phyloP scores from a whole-genome alignment of 2,329 filamentous ascomycete species.

The Phaeosphaeriaceae sp. region DNA sequence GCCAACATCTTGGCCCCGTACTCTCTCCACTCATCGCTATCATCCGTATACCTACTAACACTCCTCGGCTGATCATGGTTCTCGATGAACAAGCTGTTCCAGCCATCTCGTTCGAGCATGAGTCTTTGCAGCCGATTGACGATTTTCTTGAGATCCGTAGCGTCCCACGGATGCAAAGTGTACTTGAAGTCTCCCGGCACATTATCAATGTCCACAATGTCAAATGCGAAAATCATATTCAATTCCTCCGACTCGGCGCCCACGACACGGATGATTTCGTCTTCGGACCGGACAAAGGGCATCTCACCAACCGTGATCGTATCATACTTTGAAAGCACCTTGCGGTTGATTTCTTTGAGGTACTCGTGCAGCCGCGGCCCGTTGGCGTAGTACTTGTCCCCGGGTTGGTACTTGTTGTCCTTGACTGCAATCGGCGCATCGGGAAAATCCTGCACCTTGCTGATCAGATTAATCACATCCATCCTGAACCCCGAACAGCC shows the following conservation, averaged over 20 bases:
- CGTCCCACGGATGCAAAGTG: slow-evolving; percentile 43
- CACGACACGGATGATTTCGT: slow-evolving; percentile 58
- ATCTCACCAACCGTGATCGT: slow-evolving; percentile 73
- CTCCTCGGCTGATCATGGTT: slow-evolving; percentile 63
- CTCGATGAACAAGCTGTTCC: slow-evolving; percentile 62
- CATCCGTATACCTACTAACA: slow-evolving; percentile 58
- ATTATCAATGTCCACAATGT: slow-evolving; percentile 51
- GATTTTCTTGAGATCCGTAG: slow-evolving; percentile 42
- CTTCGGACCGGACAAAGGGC: slow-evolving; percentile 59
- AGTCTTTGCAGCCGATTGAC: slow-evolving; percentile 44
- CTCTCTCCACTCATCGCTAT: slow-evolving; percentile 56
- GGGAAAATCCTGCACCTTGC: slow-evolving; percentile 40
- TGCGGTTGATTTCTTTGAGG: slow-evolving; percentile 68
- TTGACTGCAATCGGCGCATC: slow-evolving; percentile 39
- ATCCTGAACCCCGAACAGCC: slow-evolving; percentile 64
- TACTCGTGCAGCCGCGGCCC: slow-evolving; percentile 75
- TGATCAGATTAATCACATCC: slow-evolving; percentile 50
- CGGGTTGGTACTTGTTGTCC: slow-evolving; percentile 50
- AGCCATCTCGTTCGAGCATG: slow-evolving; percentile 49
- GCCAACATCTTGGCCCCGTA: slow-evolving; percentile 58
- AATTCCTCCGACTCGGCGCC: slow-evolving; percentile 59
- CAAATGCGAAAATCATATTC: slow-evolving; percentile 72
- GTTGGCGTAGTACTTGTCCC: slow-evolving; percentile 67
- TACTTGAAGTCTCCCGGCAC: slow-evolving; percentile 47
- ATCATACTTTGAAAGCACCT: slow-evolving; percentile 67